phyloP scores from a whole-genome alignment of 139 green algal genomes.

The Micractinium conductrix region DNA sequence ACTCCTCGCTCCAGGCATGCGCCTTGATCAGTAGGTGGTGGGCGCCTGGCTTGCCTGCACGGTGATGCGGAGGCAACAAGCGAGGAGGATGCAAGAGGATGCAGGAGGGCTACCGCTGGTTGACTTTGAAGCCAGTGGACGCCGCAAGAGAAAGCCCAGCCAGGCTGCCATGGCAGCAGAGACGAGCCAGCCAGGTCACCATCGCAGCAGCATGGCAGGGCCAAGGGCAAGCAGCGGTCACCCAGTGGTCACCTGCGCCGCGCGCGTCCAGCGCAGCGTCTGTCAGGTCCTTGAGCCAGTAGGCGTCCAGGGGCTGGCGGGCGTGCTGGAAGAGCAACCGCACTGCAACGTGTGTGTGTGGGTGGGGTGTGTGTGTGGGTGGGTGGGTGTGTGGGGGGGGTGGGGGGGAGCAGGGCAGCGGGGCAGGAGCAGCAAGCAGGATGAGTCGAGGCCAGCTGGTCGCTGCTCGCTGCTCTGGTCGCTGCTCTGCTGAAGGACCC shows the following conservation, averaged over 20 bases:
- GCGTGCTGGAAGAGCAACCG: constrained; percentile 42
- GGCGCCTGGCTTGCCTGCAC: constrained; percentile 6
- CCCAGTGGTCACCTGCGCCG: not conserved
- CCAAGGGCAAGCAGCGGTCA: too few species aligned
- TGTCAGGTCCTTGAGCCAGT: constrained; percentile 42
- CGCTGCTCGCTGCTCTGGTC: too few species aligned
- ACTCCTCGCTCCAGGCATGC: constrained; percentile 46
- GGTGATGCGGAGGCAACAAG: not conserved
- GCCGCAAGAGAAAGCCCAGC: not conserved
- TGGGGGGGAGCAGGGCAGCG: too few species aligned
- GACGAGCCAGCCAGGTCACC: too few species aligned
- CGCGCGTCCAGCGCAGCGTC: constrained; percentile 30
- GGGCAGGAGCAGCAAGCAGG: too few species aligned
- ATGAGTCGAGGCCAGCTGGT: too few species aligned
- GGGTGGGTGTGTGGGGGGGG: too few species aligned
- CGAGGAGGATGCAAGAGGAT: not conserved
- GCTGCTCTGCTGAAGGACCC: not conserved
- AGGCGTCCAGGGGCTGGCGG: constrained; percentile 42
- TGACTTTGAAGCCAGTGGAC: too few species aligned
- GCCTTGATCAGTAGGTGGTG: constrained; percentile 49
- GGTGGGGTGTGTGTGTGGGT: too few species aligned
- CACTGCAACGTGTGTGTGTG: too few species aligned
- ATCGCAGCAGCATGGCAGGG: too few species aligned
- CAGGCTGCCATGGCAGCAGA: not conserved
- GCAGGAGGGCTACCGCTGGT: too few species aligned